phyloP scores from a whole-genome alignment of 1,284 basidiomycete genomes.

The Papiliotrema laurentii region DNA sequence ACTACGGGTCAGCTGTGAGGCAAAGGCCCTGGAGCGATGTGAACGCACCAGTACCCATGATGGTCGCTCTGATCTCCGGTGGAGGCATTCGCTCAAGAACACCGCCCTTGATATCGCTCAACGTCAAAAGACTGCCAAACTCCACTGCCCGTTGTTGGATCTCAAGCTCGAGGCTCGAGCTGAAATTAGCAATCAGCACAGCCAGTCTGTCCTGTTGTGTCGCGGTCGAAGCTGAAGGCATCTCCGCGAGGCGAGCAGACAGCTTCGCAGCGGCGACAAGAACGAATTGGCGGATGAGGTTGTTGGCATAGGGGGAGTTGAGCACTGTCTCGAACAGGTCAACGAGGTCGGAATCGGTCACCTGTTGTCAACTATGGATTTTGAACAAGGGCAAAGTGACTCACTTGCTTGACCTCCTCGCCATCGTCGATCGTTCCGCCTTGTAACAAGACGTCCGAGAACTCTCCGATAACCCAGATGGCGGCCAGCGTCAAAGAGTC shows the following conservation, averaged over 20 bases:
- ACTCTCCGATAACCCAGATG: conserved; percentile 96
- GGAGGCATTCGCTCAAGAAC: conserved; percentile 98
- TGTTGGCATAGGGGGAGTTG: conserved; percentile 91
- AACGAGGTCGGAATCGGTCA: conserved; percentile 74
- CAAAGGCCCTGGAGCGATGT: too few relatives aligned
- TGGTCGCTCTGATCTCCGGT: conserved; percentile 89
- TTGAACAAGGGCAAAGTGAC: conserved; percentile 9
- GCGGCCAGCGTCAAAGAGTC: conserved; percentile 89
- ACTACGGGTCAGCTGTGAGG: conserved; percentile 57
- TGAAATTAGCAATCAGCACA: conserved; percentile 69
- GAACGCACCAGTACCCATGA: conserved; percentile 81
- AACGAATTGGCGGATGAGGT: conserved; percentile 86
- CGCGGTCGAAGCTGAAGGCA: conserved; percentile 54
- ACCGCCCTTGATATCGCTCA: conserved; percentile 71
- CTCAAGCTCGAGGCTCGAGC: conserved; percentile 84
- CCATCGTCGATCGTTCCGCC: conserved; percentile 81
- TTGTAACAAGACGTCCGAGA: conserved; percentile 84
- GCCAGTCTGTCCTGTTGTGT: conserved; percentile 72
- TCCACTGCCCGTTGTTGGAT: conserved; percentile 95
- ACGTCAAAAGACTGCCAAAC: conserved; percentile 75
- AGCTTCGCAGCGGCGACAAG: conserved; percentile 88
- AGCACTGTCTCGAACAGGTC: conserved; percentile 83
- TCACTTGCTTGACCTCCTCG: conserved; percentile 67
- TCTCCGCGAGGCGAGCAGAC: conserved; percentile 61
- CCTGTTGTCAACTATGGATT: conserved; percentile 48